phyloP scores from a whole-genome alignment of 176 grass and related monocot genomes.

The Carex parvula region DNA sequence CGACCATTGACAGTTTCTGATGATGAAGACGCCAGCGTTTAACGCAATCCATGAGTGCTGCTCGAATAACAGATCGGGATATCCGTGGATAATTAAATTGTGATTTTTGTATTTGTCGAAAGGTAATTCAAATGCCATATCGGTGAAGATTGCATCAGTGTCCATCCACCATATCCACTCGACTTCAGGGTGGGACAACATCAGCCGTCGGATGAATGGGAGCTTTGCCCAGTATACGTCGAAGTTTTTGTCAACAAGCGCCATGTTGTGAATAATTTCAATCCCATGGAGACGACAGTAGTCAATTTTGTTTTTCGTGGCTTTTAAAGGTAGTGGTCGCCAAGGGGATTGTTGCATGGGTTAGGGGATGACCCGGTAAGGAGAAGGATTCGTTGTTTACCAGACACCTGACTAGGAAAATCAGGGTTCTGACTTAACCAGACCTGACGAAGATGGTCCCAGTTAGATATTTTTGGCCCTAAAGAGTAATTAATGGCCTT shows the following conservation, averaged over 20 bases:
- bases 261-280: constrained; percentile 42
- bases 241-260: constrained; percentile 28
- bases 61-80: constrained; percentile 35
- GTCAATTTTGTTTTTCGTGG: constrained; percentile 28
- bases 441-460: constrained; percentile 23
- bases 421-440: constrained; percentile 25
- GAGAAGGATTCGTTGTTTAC: constrained; percentile 30
- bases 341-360: no score
- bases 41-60: constrained; percentile 40
- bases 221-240: constrained; percentile 36
- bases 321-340: no score
- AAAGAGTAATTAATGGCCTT: constrained; percentile 17
- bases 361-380: constrained; percentile 20
- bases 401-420: constrained; percentile 21
- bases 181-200: constrained; percentile 46
- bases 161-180: constrained; percentile 91
- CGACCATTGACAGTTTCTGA: constrained; percentile 38
- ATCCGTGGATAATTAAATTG: constrained; percentile 38
- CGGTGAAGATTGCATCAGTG: constrained; percentile 38
- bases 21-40: constrained; percentile 32
- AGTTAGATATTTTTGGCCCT: constrained; percentile 34
- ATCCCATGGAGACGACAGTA: constrained; percentile 37
- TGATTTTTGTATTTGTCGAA: constrained; percentile 23
- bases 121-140: constrained; percentile 36
- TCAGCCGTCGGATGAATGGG: constrained; percentile 27